Evolutionary conservation across 805 yeast species (phyloP).

Genomic region (Wickerhamiella cacticola): DNA sequence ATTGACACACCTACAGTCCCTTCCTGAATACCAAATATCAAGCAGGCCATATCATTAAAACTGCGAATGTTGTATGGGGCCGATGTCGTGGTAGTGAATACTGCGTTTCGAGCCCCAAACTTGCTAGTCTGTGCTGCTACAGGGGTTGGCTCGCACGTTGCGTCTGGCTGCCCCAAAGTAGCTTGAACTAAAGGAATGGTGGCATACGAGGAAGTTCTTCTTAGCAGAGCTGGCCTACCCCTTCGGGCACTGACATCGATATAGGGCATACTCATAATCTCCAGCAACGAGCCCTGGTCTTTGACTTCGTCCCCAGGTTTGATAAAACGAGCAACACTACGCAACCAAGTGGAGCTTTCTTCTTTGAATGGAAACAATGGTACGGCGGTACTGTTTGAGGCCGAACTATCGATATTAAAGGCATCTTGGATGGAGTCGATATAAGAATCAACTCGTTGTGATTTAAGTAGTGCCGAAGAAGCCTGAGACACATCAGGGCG

Average conservation of each 20-base stretch:
- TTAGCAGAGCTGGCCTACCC: slow-evolving; percentile 14
- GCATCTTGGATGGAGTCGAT: slow-evolving; percentile 8
- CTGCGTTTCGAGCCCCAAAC: slow-evolving; percentile 57
- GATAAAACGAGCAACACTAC: not conserved
- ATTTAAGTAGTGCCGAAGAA: not conserved
- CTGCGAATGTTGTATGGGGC: slow-evolving; percentile 74
- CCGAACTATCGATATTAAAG: not conserved
- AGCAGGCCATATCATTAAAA: slow-evolving; percentile 80
- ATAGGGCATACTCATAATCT: slow-evolving; percentile 25
- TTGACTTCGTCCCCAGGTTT: slow-evolving; percentile 1
- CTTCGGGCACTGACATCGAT: slow-evolving; percentile 17
- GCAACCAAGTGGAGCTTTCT: slow-evolving; percentile 1
- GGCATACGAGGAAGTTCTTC: slow-evolving; percentile 16
- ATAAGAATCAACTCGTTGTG: slow-evolving; percentile 1
- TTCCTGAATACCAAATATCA: slow-evolving; percentile 71
- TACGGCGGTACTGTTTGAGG: slow-evolving; percentile 1
- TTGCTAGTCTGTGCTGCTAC: slow-evolving; percentile 47
- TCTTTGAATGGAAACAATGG: slow-evolving; percentile 7
- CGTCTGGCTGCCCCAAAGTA: not conserved
- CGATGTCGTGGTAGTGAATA: slow-evolving; percentile 62
- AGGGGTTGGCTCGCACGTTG: slow-evolving; percentile 38
- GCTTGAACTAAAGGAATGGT: slow-evolving; percentile 13
- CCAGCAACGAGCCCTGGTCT: slow-evolving; percentile 17
- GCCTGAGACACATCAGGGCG: slow-evolving; percentile 7
- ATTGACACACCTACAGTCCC: slow-evolving; percentile 49